A percentile compares a stretch with the other conserved stretches of the same genome.
These are phyloP conservation scores for Coemansia sp. DNA, from an alignment of 192 early-diverging fungal species.

Conservation along the genomic window DNA sequence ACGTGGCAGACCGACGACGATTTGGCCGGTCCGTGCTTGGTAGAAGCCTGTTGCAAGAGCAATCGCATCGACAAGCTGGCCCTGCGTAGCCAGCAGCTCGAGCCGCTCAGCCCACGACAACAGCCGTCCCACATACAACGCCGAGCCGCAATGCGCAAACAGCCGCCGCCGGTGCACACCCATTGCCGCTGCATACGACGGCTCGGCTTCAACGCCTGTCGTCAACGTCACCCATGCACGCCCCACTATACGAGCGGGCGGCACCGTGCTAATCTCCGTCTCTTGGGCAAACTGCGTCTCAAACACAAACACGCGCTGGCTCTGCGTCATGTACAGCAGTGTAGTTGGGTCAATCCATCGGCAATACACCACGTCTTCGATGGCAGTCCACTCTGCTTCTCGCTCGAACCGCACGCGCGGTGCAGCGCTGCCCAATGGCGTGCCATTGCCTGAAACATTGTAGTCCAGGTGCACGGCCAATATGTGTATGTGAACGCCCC, in stretches of 20 bases:
- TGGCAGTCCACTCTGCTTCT: slow-evolving; percentile 30
- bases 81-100: slow-evolving; percentile 30
- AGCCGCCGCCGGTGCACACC: slow-evolving; percentile 35
- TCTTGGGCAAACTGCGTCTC: slow-evolving; percentile 33
- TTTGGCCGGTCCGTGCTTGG: slow-evolving; percentile 39
- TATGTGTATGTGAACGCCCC: slow-evolving; percentile 22
- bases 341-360: slow-evolving; percentile 44
- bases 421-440: slow-evolving; percentile 15
- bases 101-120: slow-evolving; percentile 51
- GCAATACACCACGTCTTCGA: slow-evolving; percentile 47
- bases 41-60: slow-evolving; percentile 47
- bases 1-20: slow-evolving; percentile 45
- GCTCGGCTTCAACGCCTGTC: slow-evolving; percentile 51
- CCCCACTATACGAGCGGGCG: slow-evolving; percentile 35
- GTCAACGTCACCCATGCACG: slow-evolving; percentile 51
- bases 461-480: slow-evolving; percentile 29
- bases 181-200: slow-evolving; percentile 40
- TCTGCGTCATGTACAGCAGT: slow-evolving; percentile 45
- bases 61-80: slow-evolving; percentile 37
- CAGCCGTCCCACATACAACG: slow-evolving; percentile 42
- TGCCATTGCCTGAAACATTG: slow-evolving; percentile 33
- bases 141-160: slow-evolving; percentile 36
- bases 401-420: slow-evolving; percentile 27
- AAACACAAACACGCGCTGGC: slow-evolving; percentile 51
- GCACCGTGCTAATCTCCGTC: slow-evolving; percentile 35